phyloP scores from a whole-genome alignment of 495 filamentous ascomycete genomes.

The Ascobolus immersus region DNA sequence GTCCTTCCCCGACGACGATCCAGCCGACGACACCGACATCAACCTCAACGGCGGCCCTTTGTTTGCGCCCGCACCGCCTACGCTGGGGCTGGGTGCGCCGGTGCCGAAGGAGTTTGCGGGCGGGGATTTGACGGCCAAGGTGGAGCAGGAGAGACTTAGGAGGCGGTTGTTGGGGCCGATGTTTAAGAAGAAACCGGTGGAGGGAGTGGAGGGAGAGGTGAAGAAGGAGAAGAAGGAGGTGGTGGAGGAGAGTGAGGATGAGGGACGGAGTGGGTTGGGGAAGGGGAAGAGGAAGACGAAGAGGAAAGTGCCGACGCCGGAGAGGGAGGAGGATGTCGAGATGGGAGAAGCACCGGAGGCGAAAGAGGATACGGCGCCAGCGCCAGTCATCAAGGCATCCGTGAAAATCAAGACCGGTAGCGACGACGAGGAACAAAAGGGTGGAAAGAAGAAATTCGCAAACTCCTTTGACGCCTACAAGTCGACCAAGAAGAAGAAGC shows the following conservation, averaged over 20 bases:
- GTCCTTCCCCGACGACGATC: constrained; percentile 20
- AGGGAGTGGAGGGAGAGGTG: constrained; percentile 24
- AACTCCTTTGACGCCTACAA: too few species aligned
- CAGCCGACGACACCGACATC: constrained; percentile 21
- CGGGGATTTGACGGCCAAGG: too few species aligned
- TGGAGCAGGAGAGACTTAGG: constrained; percentile 10
- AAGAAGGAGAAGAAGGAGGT: constrained; percentile 19
- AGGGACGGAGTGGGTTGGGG: too few species aligned
- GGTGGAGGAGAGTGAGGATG: constrained; percentile 12
- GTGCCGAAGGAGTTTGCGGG: constrained; percentile 20
- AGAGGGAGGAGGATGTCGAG: constrained; percentile 15
- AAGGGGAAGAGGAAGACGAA: too few species aligned
- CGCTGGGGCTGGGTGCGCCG: constrained; percentile 22
- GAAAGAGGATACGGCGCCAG: constrained; percentile 1
- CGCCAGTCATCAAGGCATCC: too few species aligned
- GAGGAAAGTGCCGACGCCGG: not conserved
- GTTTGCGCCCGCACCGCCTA: constrained; percentile 20
- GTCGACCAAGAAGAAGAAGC: too few species aligned
- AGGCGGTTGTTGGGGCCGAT: constrained; percentile 8
- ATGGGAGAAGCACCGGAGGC: constrained; percentile 6
- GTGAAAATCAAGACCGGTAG: too few species aligned
- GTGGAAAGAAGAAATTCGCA: too few species aligned
- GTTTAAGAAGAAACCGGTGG: constrained; percentile 29
- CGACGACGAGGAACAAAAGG: too few species aligned
- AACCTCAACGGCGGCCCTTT: too few species aligned